Evolutionary conservation across 2,329 filamentous ascomycete genomes (phyloP).

Genomic region (Colletotrichum caudatum): DNA sequence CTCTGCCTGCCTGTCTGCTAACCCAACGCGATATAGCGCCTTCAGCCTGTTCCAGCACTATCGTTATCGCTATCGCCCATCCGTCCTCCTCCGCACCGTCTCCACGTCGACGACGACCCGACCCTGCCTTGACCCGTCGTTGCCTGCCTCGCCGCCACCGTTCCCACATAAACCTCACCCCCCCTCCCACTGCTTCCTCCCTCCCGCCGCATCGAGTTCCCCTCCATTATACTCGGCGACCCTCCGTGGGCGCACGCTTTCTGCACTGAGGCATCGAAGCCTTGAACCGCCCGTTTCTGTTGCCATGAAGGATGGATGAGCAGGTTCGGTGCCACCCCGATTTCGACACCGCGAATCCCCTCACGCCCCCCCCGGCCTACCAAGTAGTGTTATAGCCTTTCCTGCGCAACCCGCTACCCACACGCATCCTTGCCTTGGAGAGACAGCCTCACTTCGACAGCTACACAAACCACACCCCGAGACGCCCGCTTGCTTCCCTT

Average conservation of each 20-base stretch:
- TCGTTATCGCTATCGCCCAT: neutral
- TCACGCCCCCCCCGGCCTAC: conserved; percentile 8
- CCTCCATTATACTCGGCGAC: conserved; percentile 2
- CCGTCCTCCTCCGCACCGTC: conserved; percentile 6
- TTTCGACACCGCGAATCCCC: conserved; percentile 31
- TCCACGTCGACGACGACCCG: conserved; percentile 27
- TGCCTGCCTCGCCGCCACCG: conserved; percentile 25
- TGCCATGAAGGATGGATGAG: conserved; percentile 43
- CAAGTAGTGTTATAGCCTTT: conserved; percentile 15
- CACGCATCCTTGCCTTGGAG: conserved; percentile 5
- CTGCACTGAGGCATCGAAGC: conserved; percentile 13
- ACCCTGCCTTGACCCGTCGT: conserved; percentile 22
- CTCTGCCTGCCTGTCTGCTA: neutral
- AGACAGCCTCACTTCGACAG: neutral
- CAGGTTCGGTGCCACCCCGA: conserved; percentile 36
- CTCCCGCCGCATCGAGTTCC: conserved; percentile 13
- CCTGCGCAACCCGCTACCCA: conserved; percentile 3
- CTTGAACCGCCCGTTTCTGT: conserved; percentile 8
- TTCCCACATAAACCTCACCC: conserved; percentile 13
- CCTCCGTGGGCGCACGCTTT: conserved; percentile 4
- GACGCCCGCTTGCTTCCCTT: neutral
- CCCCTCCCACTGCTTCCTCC: neutral
- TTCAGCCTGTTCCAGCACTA: conserved; percentile 23
- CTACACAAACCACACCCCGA: conserved; percentile 7
- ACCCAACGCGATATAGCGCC: neutral